Evolutionary conservation across 345 rosid genomes (phyloP), one percentile per base, ranked within the genome.

Genomic region (Bruguiera gymnorhiza): DNA sequence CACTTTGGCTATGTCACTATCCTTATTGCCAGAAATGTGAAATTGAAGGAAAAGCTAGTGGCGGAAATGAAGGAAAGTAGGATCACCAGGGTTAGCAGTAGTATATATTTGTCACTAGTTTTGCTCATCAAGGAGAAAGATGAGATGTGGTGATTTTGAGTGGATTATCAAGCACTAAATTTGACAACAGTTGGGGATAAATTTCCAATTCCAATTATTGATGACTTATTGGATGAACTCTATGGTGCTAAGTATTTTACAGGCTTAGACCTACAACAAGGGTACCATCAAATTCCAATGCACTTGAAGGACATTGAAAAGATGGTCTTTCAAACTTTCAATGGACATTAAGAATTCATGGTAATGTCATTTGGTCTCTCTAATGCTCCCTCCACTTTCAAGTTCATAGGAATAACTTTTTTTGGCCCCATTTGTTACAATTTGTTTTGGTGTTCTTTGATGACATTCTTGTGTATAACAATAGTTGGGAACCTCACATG

Each of bases 181-280:
- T 23, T 2, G 9, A 3, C 31, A 24, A 9, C 63, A 23, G 15
- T 31, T 18, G n/a, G 4, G 8, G 37, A 34, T 34, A 34, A 7
- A 34, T 34, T 34, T 34, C 37, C 37, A 7, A 34, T 34, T 19
- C 63, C 63, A 7, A 26, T 60, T 30, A 60, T 60, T 21, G 63
- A 60, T 26, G 63, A 60, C 7, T 3, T 60, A 6, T 60, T 60
- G 32, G 63, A 60, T 60, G 63, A 60, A 26, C 29, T 60, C 19
- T 15, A 31, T 60, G 63, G 37, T 9, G 63, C 37, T 2, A 60
- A 8, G 20, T 16, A 4, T 10, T 60, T 60, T 15, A 8, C 34
- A 15, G 26, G 26, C 6, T 18, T 60, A 21, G 63, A 60, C 19
- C 18, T 60, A 5, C n/a, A 34, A 2, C 26, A n/a, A 24, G 63